These are phyloP conservation scores for Niveomyces coronatus DNA, from an alignment of 2,329 filamentous ascomycete species.

Conservation along the genomic window DNA sequence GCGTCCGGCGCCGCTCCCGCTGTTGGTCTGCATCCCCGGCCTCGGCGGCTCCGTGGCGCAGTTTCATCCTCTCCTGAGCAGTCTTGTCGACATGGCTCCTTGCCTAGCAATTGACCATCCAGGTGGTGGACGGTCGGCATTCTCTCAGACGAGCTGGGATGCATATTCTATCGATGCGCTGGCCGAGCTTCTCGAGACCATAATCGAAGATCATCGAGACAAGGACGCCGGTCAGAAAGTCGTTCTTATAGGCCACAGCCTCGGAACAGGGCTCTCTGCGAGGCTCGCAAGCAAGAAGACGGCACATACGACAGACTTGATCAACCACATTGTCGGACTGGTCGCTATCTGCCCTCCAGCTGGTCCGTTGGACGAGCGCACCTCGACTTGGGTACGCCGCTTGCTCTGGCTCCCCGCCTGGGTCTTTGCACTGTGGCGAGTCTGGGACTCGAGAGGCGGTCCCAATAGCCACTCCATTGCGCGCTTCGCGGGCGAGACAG, in stretches of 20 bases:
- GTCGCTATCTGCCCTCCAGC: slow-evolving; percentile 74
- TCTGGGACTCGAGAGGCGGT: slow-evolving; percentile 72
- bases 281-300: slow-evolving; percentile 45
- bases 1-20: slow-evolving; percentile 62
- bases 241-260: slow-evolving; percentile 77
- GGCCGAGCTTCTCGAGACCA: slow-evolving; percentile 59
- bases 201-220: slow-evolving; percentile 66
- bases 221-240: slow-evolving; percentile 56
- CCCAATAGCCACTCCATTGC: slow-evolving; percentile 65
- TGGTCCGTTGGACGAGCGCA: slow-evolving; percentile 45
- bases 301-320: slow-evolving; percentile 40
- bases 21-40: slow-evolving; percentile 87
- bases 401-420: slow-evolving; percentile 59
- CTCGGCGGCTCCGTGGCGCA: slow-evolving; percentile 87
- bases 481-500: slow-evolving; percentile 61
- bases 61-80: slow-evolving; percentile 71
- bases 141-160: slow-evolving; percentile 58
- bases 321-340: slow-evolving; percentile 59
- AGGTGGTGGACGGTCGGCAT: slow-evolving; percentile 75
- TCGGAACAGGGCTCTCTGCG: slow-evolving; percentile 73
- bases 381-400: slow-evolving; percentile 34
- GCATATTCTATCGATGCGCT: slow-evolving; percentile 74
- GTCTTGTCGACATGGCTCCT: slow-evolving; percentile 70
- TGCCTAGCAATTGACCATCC: slow-evolving; percentile 81
- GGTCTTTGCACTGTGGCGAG: slow-evolving; percentile 66